Conservation (phyloP, 176 grass and related monocot genomes). For the Luzula sylvatica region DNA sequence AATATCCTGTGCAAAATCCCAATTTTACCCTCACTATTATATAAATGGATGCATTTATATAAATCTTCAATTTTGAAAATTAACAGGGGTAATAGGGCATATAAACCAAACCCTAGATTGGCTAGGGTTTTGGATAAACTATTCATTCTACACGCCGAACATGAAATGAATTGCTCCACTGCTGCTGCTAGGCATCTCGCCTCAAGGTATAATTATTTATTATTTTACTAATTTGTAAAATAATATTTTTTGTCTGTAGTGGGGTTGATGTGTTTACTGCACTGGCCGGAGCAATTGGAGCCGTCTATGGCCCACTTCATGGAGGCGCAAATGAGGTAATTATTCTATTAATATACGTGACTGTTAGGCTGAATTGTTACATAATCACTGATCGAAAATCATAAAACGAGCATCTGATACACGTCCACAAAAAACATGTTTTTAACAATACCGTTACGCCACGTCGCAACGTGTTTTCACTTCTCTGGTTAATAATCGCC, state of each 20-base stretch:
- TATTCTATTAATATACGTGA: too few species aligned
- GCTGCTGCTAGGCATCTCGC: slow-evolving; percentile 95
- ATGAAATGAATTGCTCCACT: slow-evolving; percentile 98
- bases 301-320: slow-evolving; percentile 89
- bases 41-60: too few species aligned
- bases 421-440: too few species aligned
- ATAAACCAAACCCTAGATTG: slow-evolving; percentile 80
- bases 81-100: slow-evolving; percentile 62
- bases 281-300: slow-evolving; percentile 91
- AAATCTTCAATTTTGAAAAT: slow-evolving; percentile 9
- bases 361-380: too few species aligned
- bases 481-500: too few species aligned
- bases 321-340: slow-evolving; percentile 90
- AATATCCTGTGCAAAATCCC: not conserved
- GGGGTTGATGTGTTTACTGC: slow-evolving; percentile 97
- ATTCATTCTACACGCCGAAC: slow-evolving; percentile 94
- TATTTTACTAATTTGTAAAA: slow-evolving; percentile 2
- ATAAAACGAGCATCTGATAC: too few species aligned
- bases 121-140: slow-evolving; percentile 74
- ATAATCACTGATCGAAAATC: too few species aligned
- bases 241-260: slow-evolving; percentile 38
- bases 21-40: not conserved
- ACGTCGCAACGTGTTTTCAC: too few species aligned
- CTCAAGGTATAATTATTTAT: slow-evolving; percentile 44
- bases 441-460: too few species aligned